These are phyloP conservation scores for Dactylonectria macrodidyma DNA, from an alignment of 2,329 filamentous ascomycete genomes.

Conservation along the genomic window DNA sequence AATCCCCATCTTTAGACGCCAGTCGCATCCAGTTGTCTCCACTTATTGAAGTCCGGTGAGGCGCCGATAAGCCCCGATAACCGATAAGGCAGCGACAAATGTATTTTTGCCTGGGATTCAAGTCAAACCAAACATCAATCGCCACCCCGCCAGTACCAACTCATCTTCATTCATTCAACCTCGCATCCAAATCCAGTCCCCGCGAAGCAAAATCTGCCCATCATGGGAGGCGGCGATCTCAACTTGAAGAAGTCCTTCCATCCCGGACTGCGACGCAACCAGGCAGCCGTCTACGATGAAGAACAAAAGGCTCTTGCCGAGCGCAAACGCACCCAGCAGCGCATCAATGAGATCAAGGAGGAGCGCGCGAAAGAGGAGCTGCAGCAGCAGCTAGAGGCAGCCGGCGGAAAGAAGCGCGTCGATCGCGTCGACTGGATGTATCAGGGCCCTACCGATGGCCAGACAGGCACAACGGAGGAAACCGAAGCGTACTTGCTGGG, in stretches of 20 bases:
- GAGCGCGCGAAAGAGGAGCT: conserved; percentile 94
- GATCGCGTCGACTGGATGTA: conserved; percentile 99
- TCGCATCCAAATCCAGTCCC: conserved; percentile 26
- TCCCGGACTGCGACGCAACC: conserved; percentile 90
- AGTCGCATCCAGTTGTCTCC: no score
- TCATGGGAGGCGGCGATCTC: conserved; percentile 93
- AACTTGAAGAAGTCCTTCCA: conserved; percentile 98
- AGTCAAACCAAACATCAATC: conserved; percentile 22
- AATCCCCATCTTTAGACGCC: no score
- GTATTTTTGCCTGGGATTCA: conserved; percentile 27
- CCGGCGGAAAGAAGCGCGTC: conserved; percentile 84
- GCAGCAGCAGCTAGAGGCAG: conserved; percentile 88
- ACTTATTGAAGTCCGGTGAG: no score
- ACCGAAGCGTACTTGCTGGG: conserved; percentile 94
- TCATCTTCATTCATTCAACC: conserved; percentile 23
- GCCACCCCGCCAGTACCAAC: conserved; percentile 39
- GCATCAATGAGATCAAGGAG: conserved; percentile 93
- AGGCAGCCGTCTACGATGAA: conserved; percentile 90
- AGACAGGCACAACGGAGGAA: conserved; percentile 85
- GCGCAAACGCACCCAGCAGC: conserved; percentile 92
- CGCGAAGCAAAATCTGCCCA: conserved; percentile 51
- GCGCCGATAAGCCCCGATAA: conserved; percentile 34
- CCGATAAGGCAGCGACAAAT: conserved; percentile 22
- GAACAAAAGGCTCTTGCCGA: conserved; percentile 95
- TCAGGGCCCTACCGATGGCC: conserved; percentile 84